Conservation (phyloP, 768 basidiomycete genomes). For the Hydnum rufescens region DNA sequence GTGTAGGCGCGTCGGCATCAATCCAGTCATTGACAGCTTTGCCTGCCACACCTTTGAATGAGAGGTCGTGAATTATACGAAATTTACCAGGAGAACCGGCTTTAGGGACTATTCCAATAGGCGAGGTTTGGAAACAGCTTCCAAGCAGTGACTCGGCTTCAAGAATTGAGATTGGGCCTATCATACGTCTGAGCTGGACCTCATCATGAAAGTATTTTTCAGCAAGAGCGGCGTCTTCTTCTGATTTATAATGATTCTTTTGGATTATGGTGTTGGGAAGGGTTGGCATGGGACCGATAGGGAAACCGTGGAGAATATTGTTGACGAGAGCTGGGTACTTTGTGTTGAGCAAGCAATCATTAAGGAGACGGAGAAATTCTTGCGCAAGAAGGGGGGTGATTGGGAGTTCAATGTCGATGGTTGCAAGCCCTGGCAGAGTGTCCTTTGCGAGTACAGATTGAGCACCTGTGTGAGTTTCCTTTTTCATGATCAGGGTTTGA, state of each 20-base stretch:
- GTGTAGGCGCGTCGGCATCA: slow-evolving; percentile 7
- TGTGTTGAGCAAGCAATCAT: not conserved
- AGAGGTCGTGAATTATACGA: slow-evolving; percentile 15
- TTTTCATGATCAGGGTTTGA: too few relatives aligned
- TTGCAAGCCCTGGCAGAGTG: too few relatives aligned
- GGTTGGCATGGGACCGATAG: slow-evolving; percentile 4
- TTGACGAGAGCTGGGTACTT: slow-evolving; percentile 3
- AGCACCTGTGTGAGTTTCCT: too few relatives aligned
- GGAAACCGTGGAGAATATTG: not conserved
- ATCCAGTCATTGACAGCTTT: slow-evolving; percentile 6
- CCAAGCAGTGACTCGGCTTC: not conserved
- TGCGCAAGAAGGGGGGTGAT: not conserved
- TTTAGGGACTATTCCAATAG: slow-evolving; percentile 6
- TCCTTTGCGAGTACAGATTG: too few relatives aligned
- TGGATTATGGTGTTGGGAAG: slow-evolving; percentile 4
- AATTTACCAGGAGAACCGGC: too few relatives aligned
- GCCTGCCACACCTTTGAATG: not conserved
- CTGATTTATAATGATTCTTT: slow-evolving; percentile 14
- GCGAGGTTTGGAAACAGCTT: slow-evolving; percentile 4
- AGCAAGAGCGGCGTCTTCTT: slow-evolving; percentile 9
- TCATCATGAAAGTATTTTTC: slow-evolving; percentile 4
- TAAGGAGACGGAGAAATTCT: not conserved
- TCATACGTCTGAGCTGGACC: slow-evolving; percentile 3
- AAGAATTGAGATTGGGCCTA: slow-evolving; percentile 5
- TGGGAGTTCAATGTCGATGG: not conserved